Conservation (phyloP, 257 asterid species). For the Haberlea rhodopensis region DNA sequence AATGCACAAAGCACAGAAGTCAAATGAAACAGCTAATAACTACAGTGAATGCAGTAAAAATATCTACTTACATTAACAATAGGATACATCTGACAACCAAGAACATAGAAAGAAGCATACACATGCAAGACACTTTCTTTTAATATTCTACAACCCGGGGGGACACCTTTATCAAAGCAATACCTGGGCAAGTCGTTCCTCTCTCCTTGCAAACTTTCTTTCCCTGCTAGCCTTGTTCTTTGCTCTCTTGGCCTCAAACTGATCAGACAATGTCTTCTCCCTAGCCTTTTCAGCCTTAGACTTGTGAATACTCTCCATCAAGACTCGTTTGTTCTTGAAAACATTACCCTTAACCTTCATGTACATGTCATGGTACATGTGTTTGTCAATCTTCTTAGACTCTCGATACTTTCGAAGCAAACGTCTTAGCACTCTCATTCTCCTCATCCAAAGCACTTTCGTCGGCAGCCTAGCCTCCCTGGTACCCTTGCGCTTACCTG, state of each 20-base stretch:
- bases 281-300: constrained; percentile 98
- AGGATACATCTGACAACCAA: neutral
- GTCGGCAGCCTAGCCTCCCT: constrained; percentile 97
- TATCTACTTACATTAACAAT: too few relatives aligned
- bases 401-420: constrained; percentile 91
- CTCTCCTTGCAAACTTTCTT: constrained; percentile 84
- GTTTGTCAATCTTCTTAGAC: constrained; percentile 88
- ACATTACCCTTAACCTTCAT: constrained; percentile 99
- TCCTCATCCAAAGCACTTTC: constrained; percentile 92
- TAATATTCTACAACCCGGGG: neutral
- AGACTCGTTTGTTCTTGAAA: constrained; percentile 89
- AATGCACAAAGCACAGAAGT: neutral
- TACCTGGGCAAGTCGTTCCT: constrained; percentile 88
- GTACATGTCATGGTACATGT: constrained; percentile 98
- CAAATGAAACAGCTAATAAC: neutral
- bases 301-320: constrained; percentile 96
- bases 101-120: neutral
- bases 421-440: constrained; percentile 89
- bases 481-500: constrained; percentile 98
- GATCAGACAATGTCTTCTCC: constrained; percentile 88
- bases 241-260: constrained; percentile 95
- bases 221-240: constrained; percentile 98
- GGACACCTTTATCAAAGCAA: neutral
- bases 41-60: too few relatives aligned
- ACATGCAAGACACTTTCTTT: neutral